phyloP scores from a whole-genome alignment of 176 grass and related monocot species.

The Musa troglodytarum region DNA sequence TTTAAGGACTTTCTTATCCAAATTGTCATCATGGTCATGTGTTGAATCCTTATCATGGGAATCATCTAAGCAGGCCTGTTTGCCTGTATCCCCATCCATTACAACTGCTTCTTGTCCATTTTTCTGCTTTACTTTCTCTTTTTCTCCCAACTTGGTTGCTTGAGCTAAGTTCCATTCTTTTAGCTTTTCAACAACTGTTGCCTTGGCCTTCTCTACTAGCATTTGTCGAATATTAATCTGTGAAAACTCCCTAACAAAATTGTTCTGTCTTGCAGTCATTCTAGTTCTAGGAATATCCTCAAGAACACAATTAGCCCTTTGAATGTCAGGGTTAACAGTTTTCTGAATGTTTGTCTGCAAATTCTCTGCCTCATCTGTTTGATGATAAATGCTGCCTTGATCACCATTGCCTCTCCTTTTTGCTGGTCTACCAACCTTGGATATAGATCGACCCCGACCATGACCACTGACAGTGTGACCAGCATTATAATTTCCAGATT shows the following conservation, averaged over 20 bases:
- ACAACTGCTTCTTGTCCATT: constrained; percentile 28
- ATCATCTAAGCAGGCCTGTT: constrained; percentile 30
- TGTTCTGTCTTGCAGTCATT: constrained; percentile 48
- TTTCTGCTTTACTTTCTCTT: constrained; percentile 10
- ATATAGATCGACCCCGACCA: constrained; percentile 36
- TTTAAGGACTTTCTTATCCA: constrained; percentile 27
- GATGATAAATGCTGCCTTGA: constrained; percentile 27
- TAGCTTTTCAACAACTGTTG: constrained; percentile 36
- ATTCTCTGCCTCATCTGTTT: constrained; percentile 40
- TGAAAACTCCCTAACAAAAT: constrained; percentile 45
- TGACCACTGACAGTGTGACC: background rate
- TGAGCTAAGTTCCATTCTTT: constrained; percentile 39
- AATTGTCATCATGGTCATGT: constrained; percentile 27
- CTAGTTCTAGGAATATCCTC: constrained; percentile 39
- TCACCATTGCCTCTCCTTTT: constrained; percentile 44
- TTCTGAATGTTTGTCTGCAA: constrained; percentile 26
- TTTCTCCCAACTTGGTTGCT: constrained; percentile 23
- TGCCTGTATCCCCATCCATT: constrained; percentile 14
- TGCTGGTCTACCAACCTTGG: constrained; percentile 39
- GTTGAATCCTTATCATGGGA: constrained; percentile 20
- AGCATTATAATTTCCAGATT: constrained; percentile 1
- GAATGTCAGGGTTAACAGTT: constrained; percentile 27
- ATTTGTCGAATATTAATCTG: constrained; percentile 48
- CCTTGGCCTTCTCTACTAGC: constrained; percentile 63
- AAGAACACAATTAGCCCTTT: constrained; percentile 35